Evolutionary conservation across 352 stramenopile species (phyloP).

Genomic region (Globisporangium rhizosaccharum): DNA sequence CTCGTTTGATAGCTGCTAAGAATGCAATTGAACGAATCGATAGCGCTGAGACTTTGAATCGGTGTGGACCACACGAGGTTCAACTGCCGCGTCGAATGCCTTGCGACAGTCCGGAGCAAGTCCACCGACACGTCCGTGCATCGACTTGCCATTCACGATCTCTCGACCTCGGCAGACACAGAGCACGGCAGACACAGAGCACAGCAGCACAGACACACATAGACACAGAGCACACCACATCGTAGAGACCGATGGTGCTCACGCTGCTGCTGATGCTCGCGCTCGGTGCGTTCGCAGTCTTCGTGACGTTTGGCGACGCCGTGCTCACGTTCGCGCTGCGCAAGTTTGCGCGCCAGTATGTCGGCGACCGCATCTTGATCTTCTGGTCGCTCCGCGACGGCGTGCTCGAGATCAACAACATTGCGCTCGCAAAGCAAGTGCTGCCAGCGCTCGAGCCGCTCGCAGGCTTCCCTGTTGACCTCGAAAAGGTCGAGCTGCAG

Average conservation of each 20-base stretch:
- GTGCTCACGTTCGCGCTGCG: conserved; percentile 53
- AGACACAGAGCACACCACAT: not conserved
- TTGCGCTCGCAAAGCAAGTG: conserved; percentile 36
- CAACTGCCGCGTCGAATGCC: not conserved
- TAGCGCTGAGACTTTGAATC: not conserved
- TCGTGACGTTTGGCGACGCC: conserved; percentile 48
- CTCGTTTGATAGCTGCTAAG: too few species aligned
- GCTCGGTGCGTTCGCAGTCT: conserved; percentile 19
- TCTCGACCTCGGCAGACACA: not conserved
- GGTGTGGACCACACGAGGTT: not conserved
- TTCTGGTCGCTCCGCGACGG: conserved; percentile 60
- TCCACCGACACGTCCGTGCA: too few species aligned
- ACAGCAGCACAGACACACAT: not conserved
- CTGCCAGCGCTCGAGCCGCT: conserved; percentile 55
- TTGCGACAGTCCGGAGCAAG: too few species aligned
- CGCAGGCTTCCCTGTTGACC: conserved; percentile 48
- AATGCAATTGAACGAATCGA: too few species aligned
- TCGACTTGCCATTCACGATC: not conserved
- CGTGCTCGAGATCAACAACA: conserved; percentile 49
- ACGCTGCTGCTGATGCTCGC: conserved; percentile 25
- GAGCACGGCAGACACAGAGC: not conserved
- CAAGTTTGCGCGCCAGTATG: conserved; percentile 29
- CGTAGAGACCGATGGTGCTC: conserved; percentile 21
- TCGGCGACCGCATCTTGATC: conserved; percentile 55
- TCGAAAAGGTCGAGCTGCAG: conserved; percentile 59